Evolutionary conservation across 2,329 filamentous ascomycete genomes (phyloP).

Genomic region (Cordyceps fumosorosea): DNA sequence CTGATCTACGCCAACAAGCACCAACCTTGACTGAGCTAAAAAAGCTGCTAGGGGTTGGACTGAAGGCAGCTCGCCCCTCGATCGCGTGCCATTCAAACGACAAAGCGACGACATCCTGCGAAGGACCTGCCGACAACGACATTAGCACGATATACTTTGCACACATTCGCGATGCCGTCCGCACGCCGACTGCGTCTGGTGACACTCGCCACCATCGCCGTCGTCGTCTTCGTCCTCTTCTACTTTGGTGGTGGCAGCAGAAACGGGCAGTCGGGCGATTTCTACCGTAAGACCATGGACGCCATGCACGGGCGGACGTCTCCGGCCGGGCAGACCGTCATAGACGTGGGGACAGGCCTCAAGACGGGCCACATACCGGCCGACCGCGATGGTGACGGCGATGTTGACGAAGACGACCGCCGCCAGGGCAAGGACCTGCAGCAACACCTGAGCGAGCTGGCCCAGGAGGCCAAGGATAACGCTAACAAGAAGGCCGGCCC

Average conservation of each 20-base stretch:
- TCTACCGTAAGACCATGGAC: conserved; percentile 54
- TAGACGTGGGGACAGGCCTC: conserved; percentile 33
- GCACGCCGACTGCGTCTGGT: conserved; percentile 63
- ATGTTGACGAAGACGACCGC: conserved; percentile 50
- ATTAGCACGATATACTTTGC: neutral
- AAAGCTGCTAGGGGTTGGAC: conserved; percentile 6
- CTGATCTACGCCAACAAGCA: neutral
- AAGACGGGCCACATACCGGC: conserved; percentile 33
- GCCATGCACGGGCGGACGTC: conserved; percentile 38
- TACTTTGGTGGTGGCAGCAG: conserved; percentile 52
- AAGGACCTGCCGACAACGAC: neutral
- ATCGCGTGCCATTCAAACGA: neutral
- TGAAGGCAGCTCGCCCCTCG: neutral
- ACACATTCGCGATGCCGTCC: conserved; percentile 51
- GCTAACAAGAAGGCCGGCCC: conserved; percentile 61
- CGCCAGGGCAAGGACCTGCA: conserved; percentile 45
- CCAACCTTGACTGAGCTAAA: conserved; percentile 4
- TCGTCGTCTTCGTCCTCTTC: conserved; percentile 64
- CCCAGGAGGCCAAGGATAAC: conserved; percentile 60
- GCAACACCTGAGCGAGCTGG: conserved; percentile 60
- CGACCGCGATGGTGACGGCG: conserved; percentile 49
- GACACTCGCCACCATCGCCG: conserved; percentile 55
- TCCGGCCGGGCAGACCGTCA: conserved; percentile 30
- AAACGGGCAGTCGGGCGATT: conserved; percentile 43
- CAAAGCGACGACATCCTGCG: neutral